Base-by-base conservation (phyloP, 768 basidiomycete species). In the Paxillus rubicundulus region DNA sequence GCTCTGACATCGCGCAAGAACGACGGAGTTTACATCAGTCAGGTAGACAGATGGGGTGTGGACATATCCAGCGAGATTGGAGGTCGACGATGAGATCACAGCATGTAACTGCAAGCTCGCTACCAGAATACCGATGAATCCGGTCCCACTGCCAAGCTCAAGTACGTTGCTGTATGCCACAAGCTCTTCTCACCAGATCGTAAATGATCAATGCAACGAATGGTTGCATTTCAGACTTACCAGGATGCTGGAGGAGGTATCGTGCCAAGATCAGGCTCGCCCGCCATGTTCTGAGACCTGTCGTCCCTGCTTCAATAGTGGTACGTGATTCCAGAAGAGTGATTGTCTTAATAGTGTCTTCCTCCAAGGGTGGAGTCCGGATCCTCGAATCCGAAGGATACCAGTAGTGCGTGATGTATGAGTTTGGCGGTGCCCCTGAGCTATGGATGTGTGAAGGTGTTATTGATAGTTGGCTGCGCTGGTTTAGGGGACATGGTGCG, bases 251-350 rank as follows among this genome's bases (percentile, higher is more conserved):
- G 17, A 82, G 76, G 20, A 92, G 71, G 60, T 82, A 85, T 44
- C 84, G 77, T 0, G 82, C 81, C 17, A 92, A 72, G 28, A 79
- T 71, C 40, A 86, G 78, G 57, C 87, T 85, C 5, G 90, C 87
- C 27, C 77, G 72, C 90, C 90, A 92, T 7, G 89, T 92, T 49
- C 86, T 77, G 44, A 92, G 68, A 12, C 90, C 89, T 1, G 89
- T 92, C 0, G 88, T 92, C 0, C 90, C 89, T 38, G 74, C 73
- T 65, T 91, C 88, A 27, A 91, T 83, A 3, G 77, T 82, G 2
- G 81, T 85, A 7, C 84, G 81, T 1, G 89, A 89, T 68, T 92
- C 89, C 9, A 86, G 69, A 2, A 92, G 68, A 0, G 89, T 89
- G 16, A 77, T 71, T 4, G 67, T 76, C 42, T 75, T 72, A 55